Percentiles rank a stretch among this genome's conserved stretches.
Evolutionary conservation across 1,284 basidiomycete species (phyloP).

Genomic region (Cutaneotrichosporon sp.): DNA sequence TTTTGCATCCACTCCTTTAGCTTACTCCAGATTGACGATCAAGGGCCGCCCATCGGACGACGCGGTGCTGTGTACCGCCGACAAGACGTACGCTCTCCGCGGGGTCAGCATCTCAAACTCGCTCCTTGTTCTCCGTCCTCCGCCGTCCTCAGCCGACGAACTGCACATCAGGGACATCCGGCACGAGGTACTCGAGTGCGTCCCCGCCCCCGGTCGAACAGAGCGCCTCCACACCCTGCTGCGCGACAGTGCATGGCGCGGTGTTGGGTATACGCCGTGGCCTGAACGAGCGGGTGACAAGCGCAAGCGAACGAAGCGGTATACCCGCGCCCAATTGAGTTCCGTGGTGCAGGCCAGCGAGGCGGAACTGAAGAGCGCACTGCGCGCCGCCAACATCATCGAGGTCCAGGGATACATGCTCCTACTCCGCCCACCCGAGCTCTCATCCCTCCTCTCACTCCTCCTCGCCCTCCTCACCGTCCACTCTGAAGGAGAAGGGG

Average conservation of each 20-base stretch:
- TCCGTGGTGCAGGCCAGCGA: conserved; percentile 75
- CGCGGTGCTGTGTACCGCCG: conserved; percentile 77
- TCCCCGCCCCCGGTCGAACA: conserved; percentile 68
- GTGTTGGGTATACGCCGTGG: conserved; percentile 50
- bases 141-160: conserved; percentile 14
- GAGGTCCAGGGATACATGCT: conserved; percentile 59
- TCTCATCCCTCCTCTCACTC: conserved; percentile 68
- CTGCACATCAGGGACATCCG: conserved; percentile 55
- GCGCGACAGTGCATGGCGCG: conserved; percentile 63
- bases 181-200: conserved; percentile 73
- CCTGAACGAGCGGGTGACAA: conserved; percentile 11
- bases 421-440: conserved; percentile 62
- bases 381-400: conserved; percentile 68
- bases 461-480: conserved; percentile 64
- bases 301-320: conserved; percentile 42
- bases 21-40: conserved; percentile 63
- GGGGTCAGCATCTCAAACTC: conserved; percentile 83
- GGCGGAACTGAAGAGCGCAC: conserved; percentile 63
- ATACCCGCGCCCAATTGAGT: conserved; percentile 64
- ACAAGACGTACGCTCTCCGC: conserved; percentile 74
- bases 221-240: conserved; percentile 66
- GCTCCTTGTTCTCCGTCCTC: conserved; percentile 66
- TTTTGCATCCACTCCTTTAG: no score
- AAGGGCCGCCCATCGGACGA: conserved; percentile 78
- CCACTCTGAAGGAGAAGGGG: conserved; percentile 23